Evolutionary conservation across 176 grass and related monocot genomes (phyloP).

Genomic region (Triticum dicoccoides): DNA sequence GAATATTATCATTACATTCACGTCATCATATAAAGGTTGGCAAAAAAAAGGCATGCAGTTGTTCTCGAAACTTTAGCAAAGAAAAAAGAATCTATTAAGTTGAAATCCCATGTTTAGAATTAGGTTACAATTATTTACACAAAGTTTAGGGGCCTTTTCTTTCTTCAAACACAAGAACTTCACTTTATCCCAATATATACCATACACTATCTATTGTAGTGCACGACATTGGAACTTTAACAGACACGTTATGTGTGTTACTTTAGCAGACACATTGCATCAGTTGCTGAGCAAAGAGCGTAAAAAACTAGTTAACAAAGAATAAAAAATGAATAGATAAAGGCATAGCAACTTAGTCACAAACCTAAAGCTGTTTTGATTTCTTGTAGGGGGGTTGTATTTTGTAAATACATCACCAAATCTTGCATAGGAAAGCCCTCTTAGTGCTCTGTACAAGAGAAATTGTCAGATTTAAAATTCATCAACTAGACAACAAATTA

Average conservation of each 20-base stretch:
- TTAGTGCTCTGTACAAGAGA: conserved; percentile 62
- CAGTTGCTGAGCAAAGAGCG: background rate
- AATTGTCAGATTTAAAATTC: conserved; percentile 13
- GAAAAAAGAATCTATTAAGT: conserved; percentile 8
- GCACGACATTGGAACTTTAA: conserved; percentile 1
- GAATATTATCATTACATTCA: conserved; percentile 12
- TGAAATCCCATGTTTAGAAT: conserved; percentile 3
- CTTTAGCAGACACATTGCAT: conserved; percentile 8
- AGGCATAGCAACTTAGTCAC: conserved; percentile 29
- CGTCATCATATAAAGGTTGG: conserved; percentile 16
- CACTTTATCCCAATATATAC: conserved; percentile 5
- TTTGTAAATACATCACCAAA: conserved; percentile 97
- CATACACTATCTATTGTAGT: conserved; percentile 7
- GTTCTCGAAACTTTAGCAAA: background rate
- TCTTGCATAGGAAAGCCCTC: conserved; percentile 82
- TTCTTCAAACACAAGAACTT: conserved; percentile 2
- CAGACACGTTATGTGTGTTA: conserved; percentile 20
- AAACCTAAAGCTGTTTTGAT: conserved; percentile 72
- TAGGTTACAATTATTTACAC: background rate
- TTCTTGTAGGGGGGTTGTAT: conserved; percentile 68
- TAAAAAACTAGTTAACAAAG: background rate
- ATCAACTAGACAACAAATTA: conserved; percentile 5
- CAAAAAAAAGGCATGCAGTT: background rate
- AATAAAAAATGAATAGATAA: conserved; percentile 21
- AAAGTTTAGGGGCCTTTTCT: background rate